A percentile compares a stretch with the other conserved stretches of the same genome.
Evolutionary conservation across 2,329 filamentous ascomycete genomes (phyloP).

Genomic region (Clathrospora elynae): DNA sequence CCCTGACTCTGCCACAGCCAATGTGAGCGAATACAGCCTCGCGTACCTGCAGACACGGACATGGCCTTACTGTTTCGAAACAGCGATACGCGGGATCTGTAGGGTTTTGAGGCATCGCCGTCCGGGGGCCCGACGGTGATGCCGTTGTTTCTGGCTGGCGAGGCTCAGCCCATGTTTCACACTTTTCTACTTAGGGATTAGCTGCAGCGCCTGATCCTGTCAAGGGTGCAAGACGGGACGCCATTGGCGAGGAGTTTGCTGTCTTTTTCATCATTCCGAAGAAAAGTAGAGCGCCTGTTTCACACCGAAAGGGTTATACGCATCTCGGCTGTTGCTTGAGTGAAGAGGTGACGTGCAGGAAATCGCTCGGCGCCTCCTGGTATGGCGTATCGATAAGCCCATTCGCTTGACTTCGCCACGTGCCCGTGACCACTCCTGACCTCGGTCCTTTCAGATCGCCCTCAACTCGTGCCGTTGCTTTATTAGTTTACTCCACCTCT

Average conservation of each 20-base stretch:
- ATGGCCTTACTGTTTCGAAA: conserved; percentile 35
- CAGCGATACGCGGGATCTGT: conserved; percentile 26
- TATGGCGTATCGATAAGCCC: conserved; percentile 19
- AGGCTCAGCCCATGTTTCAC: conserved; percentile 31
- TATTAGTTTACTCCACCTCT: conserved; percentile 2
- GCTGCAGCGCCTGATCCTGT: conserved; percentile 30
- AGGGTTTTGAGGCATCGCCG: conserved; percentile 19
- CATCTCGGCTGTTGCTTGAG: conserved; percentile 1
- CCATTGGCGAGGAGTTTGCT: conserved; percentile 6
- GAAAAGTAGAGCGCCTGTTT: conserved; percentile 16
- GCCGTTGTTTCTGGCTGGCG: conserved; percentile 23
- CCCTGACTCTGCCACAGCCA: conserved; percentile 31
- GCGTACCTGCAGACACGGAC: conserved; percentile 15
- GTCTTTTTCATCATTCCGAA: conserved; percentile 9
- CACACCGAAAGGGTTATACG: conserved; percentile 9
- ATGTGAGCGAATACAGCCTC: conserved; percentile 26
- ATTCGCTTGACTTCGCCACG: conserved; percentile 19
- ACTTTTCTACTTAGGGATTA: conserved; percentile 19
- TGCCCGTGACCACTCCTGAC: conserved; percentile 10
- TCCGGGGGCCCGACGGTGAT: conserved; percentile 20
- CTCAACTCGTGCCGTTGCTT: conserved; percentile 3
- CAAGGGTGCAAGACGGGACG: conserved; percentile 9
- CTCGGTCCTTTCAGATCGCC: conserved; percentile 6
- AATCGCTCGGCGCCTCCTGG: conserved; percentile 1
- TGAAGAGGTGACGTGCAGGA: background rate